These are phyloP conservation scores for Gremmenia infestans DNA, from an alignment of 2,329 filamentous ascomycete species.

Conservation along the genomic window DNA sequence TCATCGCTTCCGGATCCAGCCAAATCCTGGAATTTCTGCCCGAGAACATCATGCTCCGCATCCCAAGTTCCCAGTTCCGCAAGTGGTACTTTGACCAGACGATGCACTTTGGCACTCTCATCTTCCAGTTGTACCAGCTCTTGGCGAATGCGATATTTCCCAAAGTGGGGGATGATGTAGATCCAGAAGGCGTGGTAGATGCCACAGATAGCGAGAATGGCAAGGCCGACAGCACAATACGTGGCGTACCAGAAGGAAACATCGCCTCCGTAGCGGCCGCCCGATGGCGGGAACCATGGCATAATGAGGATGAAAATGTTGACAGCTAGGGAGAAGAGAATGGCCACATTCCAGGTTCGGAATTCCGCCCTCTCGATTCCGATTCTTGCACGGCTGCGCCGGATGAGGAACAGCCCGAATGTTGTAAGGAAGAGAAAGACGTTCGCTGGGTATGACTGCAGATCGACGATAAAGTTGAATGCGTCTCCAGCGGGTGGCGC, in stretches of 20 bases:
- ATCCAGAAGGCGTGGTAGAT: conserved; percentile 58
- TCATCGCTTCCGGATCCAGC: not conserved
- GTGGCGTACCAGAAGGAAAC: conserved; percentile 73
- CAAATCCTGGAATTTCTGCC: conserved; percentile 1
- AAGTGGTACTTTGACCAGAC: conserved; percentile 49
- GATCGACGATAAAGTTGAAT: conserved; percentile 57
- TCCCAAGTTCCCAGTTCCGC: conserved; percentile 52
- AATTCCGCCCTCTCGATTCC: conserved; percentile 48
- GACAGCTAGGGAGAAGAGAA: conserved; percentile 55
- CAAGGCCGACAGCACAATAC: conserved; percentile 60
- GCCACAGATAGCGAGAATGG: conserved; percentile 48
- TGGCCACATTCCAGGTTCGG: conserved; percentile 50
- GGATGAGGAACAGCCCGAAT: conserved; percentile 52
- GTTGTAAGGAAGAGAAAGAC: conserved; percentile 55
- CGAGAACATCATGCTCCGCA: conserved; percentile 45
- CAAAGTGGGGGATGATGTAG: conserved; percentile 46
- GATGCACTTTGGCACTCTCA: conserved; percentile 39
- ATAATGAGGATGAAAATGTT: conserved; percentile 61
- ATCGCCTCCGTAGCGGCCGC: conserved; percentile 54
- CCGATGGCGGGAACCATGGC: conserved; percentile 65
- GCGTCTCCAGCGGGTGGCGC: conserved; percentile 59
- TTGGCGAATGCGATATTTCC: conserved; percentile 51
- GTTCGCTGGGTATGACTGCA: conserved; percentile 52
- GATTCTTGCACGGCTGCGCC: conserved; percentile 47
- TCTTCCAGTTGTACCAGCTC: conserved; percentile 48